A percentile compares a stretch with the other conserved stretches of the same genome.
phyloP scores from a whole-genome alignment of 2,329 filamentous ascomycete genomes.

The Stagonosporopsis cucurbitacearum region DNA sequence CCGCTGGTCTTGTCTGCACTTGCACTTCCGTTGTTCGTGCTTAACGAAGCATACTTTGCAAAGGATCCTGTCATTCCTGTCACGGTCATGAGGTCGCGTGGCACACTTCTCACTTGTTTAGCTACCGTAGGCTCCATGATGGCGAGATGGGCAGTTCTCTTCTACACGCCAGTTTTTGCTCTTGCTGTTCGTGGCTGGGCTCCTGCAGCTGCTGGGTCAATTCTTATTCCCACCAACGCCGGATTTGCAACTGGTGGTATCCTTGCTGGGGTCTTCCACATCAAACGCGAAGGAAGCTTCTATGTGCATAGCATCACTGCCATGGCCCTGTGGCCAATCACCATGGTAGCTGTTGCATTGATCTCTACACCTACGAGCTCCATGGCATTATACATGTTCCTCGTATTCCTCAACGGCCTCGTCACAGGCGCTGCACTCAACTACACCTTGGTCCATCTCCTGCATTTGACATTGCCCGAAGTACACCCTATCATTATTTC shows the following conservation, averaged over 20 bases:
- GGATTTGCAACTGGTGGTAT: conserved; percentile 80
- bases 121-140: conserved; percentile 81
- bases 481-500: conserved; percentile 79
- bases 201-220: conserved; percentile 73
- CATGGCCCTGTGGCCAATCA: conserved; percentile 67
- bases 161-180: conserved; percentile 81
- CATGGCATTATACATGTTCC: conserved; percentile 61
- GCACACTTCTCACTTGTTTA: conserved; percentile 74
- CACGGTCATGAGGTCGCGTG: conserved; percentile 70
- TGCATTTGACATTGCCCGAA: conserved; percentile 71
- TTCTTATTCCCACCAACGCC: conserved; percentile 80
- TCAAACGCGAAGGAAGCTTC: conserved; percentile 75
- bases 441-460: conserved; percentile 79
- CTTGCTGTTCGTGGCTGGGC: conserved; percentile 75
- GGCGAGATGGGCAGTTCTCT: conserved; percentile 78
- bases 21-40: conserved; percentile 59
- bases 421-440: conserved; percentile 76
- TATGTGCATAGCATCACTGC: conserved; percentile 69
- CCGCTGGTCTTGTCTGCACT: conserved; percentile 67
- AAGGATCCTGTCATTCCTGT: conserved; percentile 78
- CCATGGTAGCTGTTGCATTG: conserved; percentile 63
- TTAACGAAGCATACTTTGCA: conserved; percentile 69
- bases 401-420: conserved; percentile 74
- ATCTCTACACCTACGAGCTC: conserved; percentile 62
- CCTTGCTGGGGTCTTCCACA: conserved; percentile 75